Conservation (phyloP, 257 asterid species). For the Gentiana straminea region DNA sequence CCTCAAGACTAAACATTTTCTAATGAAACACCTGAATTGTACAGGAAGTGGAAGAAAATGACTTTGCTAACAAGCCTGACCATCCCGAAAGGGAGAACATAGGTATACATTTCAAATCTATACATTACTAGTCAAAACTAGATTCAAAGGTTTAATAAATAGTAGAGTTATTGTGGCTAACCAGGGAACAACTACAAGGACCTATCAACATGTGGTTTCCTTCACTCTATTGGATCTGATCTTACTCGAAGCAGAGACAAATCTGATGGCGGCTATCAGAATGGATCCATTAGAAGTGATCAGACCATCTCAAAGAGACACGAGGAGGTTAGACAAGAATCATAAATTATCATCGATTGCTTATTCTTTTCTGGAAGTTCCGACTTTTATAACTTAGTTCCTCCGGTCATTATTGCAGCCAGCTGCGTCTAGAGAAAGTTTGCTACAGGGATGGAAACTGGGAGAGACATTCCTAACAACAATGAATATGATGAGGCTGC, state of each 20-base stretch:
- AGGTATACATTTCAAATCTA: conserved; percentile 26
- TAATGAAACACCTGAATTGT: conserved; percentile 9
- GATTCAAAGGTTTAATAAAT: neutral
- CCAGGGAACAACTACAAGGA: conserved; percentile 42
- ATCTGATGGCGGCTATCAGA: conserved; percentile 23
- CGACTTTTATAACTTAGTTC: too few relatives aligned
- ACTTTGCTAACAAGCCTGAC: conserved; percentile 27
- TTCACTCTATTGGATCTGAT: conserved; percentile 88
- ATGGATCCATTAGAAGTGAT: conserved; percentile 44
- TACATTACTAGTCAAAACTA: conserved; percentile 7
- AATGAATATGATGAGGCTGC: conserved; percentile 26
- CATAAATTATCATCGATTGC: neutral
- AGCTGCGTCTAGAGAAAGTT: conserved; percentile 71
- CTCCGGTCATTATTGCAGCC: conserved; percentile 37
- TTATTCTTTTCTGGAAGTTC: conserved; percentile 16
- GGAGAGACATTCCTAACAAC: conserved; percentile 21
- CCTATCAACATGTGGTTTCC: conserved; percentile 84
- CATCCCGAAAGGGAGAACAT: conserved; percentile 22
- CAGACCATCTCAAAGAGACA: conserved; percentile 33
- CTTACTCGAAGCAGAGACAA: conserved; percentile 60
- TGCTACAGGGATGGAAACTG: conserved; percentile 42
- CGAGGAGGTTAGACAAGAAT: conserved; percentile 40
- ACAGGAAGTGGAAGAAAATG: conserved; percentile 50
- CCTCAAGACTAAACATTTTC: conserved; percentile 22
- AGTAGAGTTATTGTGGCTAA: conserved; percentile 6